Evolutionary conservation across 164 flowering plant species (phyloP).

Genomic region (Macadamia integrifolia): DNA sequence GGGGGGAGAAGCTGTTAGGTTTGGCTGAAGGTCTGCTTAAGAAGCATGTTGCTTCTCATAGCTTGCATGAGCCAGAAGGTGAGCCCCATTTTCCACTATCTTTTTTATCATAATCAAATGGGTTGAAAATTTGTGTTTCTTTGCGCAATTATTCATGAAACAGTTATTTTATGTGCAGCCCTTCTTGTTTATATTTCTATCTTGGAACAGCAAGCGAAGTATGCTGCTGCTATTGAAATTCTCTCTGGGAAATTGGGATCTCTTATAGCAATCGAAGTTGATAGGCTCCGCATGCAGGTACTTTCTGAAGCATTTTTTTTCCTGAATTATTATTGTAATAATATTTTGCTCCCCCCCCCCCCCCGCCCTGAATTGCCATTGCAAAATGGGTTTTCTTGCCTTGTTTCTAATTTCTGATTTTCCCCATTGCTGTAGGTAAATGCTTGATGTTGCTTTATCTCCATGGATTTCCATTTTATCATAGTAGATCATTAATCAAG

Average conservation of each 20-base stretch:
- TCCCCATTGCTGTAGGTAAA: too few species aligned
- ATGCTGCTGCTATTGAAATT: slow-evolving; percentile 66
- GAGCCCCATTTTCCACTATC: slow-evolving; percentile 5
- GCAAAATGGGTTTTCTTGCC: too few species aligned
- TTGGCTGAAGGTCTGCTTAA: slow-evolving; percentile 91
- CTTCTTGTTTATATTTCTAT: slow-evolving; percentile 77
- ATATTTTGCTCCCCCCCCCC: too few species aligned
- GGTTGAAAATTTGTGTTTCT: not conserved
- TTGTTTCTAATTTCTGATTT: too few species aligned
- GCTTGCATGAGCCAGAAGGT: slow-evolving; percentile 97
- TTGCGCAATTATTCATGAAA: slow-evolving; percentile 1
- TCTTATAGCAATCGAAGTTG: slow-evolving; percentile 72
- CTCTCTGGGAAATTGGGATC: slow-evolving; percentile 81
- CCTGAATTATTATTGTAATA: not conserved
- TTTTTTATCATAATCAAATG: not conserved
- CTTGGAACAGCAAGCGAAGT: slow-evolving; percentile 82
- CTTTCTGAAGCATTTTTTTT: slow-evolving; percentile 26
- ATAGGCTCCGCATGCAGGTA: slow-evolving; percentile 88
- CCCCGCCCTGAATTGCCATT: too few species aligned
- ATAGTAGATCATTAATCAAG: too few species aligned
- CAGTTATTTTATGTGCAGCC: slow-evolving; percentile 41
- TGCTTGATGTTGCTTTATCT: too few species aligned
- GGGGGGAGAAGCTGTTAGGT: slow-evolving; percentile 58
- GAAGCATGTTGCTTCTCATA: slow-evolving; percentile 80
- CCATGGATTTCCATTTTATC: too few species aligned